Conservation (phyloP, 2,329 filamentous ascomycete species). For the Apiospora koreana region DNA sequence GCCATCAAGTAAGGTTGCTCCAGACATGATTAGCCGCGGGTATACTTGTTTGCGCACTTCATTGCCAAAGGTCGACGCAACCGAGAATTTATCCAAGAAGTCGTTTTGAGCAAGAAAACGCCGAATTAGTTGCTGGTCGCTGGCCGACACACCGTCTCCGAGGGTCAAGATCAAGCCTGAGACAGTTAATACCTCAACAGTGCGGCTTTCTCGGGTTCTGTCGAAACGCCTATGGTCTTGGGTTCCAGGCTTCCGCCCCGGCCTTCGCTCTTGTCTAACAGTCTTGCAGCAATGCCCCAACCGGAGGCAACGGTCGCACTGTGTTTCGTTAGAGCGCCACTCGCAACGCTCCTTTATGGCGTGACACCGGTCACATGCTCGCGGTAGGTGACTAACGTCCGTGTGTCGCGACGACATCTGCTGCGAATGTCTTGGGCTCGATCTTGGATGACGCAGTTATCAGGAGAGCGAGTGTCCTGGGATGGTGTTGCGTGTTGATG, state of each 20-base stretch:
- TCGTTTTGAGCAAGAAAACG: neutral
- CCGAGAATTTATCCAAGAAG: neutral
- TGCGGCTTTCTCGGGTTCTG: neutral
- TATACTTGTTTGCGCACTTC: neutral
- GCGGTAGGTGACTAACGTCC: neutral
- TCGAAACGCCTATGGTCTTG: neutral
- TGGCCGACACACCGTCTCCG: neutral
- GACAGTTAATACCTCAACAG: too few species aligned
- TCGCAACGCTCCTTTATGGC: slow-evolving; percentile 27
- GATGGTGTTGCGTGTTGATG: neutral
- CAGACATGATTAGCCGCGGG: neutral
- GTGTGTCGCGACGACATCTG: neutral
- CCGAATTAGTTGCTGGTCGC: neutral
- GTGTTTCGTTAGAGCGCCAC: slow-evolving; percentile 14
- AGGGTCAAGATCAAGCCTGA: neutral
- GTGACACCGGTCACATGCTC: slow-evolving; percentile 28
- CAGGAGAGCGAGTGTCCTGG: neutral
- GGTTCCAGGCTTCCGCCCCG: neutral
- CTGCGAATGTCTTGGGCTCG: neutral
- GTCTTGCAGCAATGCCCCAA: slow-evolving; percentile 21
- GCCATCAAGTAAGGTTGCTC: neutral
- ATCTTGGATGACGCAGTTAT: neutral
- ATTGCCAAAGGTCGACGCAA: neutral
- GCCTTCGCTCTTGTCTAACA: neutral
- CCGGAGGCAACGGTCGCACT: slow-evolving; percentile 25